Conservation (phyloP, 2,329 filamentous ascomycete species). For the Venturia nashicola region DNA sequence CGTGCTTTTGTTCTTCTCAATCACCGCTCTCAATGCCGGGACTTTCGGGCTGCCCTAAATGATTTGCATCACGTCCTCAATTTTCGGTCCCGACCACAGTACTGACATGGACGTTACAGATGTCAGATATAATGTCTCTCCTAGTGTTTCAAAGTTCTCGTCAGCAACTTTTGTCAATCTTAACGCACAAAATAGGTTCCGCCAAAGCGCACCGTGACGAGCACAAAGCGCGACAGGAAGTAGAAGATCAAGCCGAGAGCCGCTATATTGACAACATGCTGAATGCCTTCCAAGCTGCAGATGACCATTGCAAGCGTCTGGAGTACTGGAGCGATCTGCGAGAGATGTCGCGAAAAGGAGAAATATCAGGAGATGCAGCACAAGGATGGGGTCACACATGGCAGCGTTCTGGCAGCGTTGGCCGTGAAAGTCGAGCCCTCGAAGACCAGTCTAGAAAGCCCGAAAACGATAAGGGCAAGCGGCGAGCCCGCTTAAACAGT, state of each 20-base stretch:
- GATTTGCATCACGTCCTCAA: not conserved
- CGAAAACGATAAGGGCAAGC: not conserved
- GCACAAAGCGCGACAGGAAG: slow-evolving; percentile 27
- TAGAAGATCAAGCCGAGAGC: slow-evolving; percentile 33
- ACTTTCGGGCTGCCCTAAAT: not conserved
- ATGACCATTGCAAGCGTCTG: slow-evolving; percentile 66
- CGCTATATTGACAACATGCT: slow-evolving; percentile 55
- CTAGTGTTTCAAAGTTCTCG: slow-evolving; percentile 87
- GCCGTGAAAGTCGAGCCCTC: not conserved
- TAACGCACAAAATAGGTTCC: slow-evolving; percentile 48
- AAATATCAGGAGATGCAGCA: slow-evolving; percentile 21
- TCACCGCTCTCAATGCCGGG: not conserved
- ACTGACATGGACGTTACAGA: slow-evolving; percentile 28
- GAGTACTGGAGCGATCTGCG: slow-evolving; percentile 75
- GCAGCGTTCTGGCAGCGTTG: slow-evolving; percentile 1
- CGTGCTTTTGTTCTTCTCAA: slow-evolving; percentile 27
- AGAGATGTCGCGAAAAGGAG: slow-evolving; percentile 26
- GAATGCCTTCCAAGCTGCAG: slow-evolving; percentile 61
- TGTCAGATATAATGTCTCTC: slow-evolving; percentile 74
- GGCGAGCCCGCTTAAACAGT: too few species aligned
- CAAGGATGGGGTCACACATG: slow-evolving; percentile 19
- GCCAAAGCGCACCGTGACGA: slow-evolving; percentile 37
- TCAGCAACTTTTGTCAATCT: slow-evolving; percentile 57
- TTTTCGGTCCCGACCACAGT: not conserved
- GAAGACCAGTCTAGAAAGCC: not conserved